Conservation (phyloP, 441 rosid species). For the Erysimum pusillum region DNA sequence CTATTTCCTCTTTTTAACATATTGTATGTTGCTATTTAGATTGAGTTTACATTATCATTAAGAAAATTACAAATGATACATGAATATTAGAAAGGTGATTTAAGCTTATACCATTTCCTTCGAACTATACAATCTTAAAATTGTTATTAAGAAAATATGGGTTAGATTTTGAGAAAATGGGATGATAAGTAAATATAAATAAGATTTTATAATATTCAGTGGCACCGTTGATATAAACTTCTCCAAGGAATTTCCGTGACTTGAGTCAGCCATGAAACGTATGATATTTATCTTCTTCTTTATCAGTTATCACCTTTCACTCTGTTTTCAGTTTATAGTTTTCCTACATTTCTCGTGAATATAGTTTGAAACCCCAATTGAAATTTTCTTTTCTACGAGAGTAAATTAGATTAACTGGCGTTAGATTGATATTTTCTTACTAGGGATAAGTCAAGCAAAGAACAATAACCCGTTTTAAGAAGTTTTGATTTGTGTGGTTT, state of each 20-base stretch:
- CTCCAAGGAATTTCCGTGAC: slow-evolving; percentile 40
- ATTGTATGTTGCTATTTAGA: neutral
- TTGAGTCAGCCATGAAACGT: slow-evolving; percentile 12
- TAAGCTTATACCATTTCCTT: neutral
- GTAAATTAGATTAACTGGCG: neutral
- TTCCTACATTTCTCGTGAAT: slow-evolving; percentile 31
- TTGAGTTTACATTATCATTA: too few species aligned
- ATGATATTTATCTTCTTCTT: neutral
- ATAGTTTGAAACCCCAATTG: neutral
- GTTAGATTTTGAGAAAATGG: neutral
- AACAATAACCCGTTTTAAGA: neutral
- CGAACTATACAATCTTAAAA: neutral
- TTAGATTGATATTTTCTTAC: neutral
- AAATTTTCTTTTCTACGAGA: too few species aligned
- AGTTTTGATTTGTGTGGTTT: neutral
- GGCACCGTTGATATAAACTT: slow-evolving; percentile 39
- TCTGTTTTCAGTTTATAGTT: slow-evolving; percentile 24
- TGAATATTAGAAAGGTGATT: too few species aligned
- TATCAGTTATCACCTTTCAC: too few species aligned
- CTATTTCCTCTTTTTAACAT: neutral
- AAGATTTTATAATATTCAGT: neutral
- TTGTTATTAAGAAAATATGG: too few species aligned
- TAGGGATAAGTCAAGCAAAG: neutral
- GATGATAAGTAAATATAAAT: neutral
- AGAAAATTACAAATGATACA: too few species aligned